Percentiles rank a stretch among this genome's conserved stretches.
phyloP scores from a whole-genome alignment of 768 basidiomycete genomes.

The Neoboletus subvelutipes region DNA sequence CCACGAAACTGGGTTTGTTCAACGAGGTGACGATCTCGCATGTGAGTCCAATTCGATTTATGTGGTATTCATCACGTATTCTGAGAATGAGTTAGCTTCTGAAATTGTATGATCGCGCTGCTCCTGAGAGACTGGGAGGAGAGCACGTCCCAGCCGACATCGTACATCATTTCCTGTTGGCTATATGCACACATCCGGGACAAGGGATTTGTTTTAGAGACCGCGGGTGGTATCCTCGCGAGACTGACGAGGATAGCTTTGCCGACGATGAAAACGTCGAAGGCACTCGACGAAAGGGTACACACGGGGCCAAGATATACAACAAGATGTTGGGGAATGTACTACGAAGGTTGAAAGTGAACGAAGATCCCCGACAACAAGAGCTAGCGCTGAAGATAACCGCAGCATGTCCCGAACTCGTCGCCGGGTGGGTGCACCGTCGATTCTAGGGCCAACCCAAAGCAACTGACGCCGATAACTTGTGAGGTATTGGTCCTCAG shows the following conservation, averaged over 20 bases:
- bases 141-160: slow-evolving; percentile 73
- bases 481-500: slow-evolving; percentile 68
- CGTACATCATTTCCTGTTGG: slow-evolving; percentile 83
- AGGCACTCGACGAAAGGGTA: slow-evolving; percentile 32
- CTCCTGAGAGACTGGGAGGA: slow-evolving; percentile 45
- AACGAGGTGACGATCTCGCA: slow-evolving; percentile 63
- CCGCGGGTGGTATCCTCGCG: slow-evolving; percentile 87
- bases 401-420: slow-evolving; percentile 82
- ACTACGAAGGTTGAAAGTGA: slow-evolving; percentile 75
- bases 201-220: slow-evolving; percentile 86
- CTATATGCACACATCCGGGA: slow-evolving; percentile 79
- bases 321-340: slow-evolving; percentile 84
- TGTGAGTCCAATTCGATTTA: slow-evolving; percentile 38
- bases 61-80: background rate
- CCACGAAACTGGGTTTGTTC: slow-evolving; percentile 70
- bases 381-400: slow-evolving; percentile 81
- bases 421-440: slow-evolving; percentile 57
- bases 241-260: slow-evolving; percentile 43
- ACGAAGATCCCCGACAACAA: slow-evolving; percentile 83
- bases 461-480: slow-evolving; percentile 12
- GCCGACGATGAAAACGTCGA: slow-evolving; percentile 39
- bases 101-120: slow-evolving; percentile 68
- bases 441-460: background rate
- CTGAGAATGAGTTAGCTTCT: slow-evolving; percentile 46
- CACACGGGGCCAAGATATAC: slow-evolving; percentile 50